Conservation (phyloP, 805 yeast genomes). For the Cyberlindnera euphorbiiphila region DNA sequence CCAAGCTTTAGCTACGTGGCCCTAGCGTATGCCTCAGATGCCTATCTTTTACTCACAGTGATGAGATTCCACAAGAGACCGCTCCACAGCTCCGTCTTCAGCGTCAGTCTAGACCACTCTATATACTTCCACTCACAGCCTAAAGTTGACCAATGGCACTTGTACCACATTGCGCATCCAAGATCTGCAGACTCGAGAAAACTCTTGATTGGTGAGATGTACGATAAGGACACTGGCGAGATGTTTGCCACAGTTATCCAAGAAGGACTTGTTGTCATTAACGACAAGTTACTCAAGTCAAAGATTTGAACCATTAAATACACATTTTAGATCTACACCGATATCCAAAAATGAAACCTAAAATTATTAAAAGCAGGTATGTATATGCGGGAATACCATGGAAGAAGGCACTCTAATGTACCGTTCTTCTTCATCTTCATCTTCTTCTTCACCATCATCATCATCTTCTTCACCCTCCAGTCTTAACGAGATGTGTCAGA, state of each 20-base stretch:
- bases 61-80: constrained; percentile 48
- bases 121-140: constrained; percentile 59
- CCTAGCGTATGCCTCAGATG: constrained; percentile 56
- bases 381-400: neutral
- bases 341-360: neutral
- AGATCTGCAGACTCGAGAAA: constrained; percentile 51
- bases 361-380: neutral
- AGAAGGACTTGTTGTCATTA: constrained; percentile 49
- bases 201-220: constrained; percentile 56
- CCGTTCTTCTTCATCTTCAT: neutral
- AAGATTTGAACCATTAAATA: neutral
- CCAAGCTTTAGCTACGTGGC: constrained; percentile 48
- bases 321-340: too few relatives aligned
- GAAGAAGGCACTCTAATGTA: neutral
- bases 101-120: constrained; percentile 63
- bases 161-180: constrained; percentile 44
- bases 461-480: neutral
- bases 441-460: too few relatives aligned
- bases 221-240: constrained; percentile 31
- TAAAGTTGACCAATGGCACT: constrained; percentile 47
- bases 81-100: constrained; percentile 43
- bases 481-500: constrained; percentile 10
- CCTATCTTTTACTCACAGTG: constrained; percentile 47
- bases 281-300: constrained; percentile 16
- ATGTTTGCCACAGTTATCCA: constrained; percentile 61